Percentiles rank a stretch among this genome's conserved stretches.
These are phyloP conservation scores for Solanum megistacrolobum DNA, from an alignment of 257 asterid genomes.

Conservation along the genomic window DNA sequence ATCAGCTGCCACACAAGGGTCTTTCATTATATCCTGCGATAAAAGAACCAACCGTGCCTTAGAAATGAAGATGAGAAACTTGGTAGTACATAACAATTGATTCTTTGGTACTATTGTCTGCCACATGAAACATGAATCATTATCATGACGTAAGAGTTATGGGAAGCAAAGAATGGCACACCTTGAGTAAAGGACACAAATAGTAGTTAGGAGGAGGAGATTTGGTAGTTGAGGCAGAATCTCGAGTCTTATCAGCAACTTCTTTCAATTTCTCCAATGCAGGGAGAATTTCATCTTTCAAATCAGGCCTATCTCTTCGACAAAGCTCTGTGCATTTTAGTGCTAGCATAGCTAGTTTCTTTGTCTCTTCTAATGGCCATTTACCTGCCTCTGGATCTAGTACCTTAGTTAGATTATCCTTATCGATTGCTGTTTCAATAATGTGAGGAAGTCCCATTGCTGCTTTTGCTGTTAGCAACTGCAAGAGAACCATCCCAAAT, in stretches of 20 bases:
- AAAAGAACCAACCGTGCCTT: background rate
- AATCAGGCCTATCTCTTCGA: slow-evolving; percentile 56
- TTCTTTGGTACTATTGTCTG: background rate
- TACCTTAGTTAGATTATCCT: slow-evolving; percentile 21
- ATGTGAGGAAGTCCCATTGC: slow-evolving; percentile 50
- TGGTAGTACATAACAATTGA: background rate
- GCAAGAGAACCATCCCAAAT: slow-evolving; percentile 64
- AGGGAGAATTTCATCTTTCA: slow-evolving; percentile 49
- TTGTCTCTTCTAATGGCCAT: slow-evolving; percentile 73
- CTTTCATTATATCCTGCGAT: slow-evolving; percentile 66
- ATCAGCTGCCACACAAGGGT: slow-evolving; percentile 92
- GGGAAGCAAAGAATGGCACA: slow-evolving; percentile 1
- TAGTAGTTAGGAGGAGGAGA: slow-evolving; percentile 51
- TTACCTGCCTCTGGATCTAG: slow-evolving; percentile 51
- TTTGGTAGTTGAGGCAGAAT: slow-evolving; percentile 10
- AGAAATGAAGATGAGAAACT: background rate
- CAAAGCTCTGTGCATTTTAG: slow-evolving; percentile 66
- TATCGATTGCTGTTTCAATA: slow-evolving; percentile 52
- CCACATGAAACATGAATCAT: background rate
- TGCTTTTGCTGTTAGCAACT: slow-evolving; percentile 65
- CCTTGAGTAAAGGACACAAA: slow-evolving; percentile 74
- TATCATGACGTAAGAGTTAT: background rate
- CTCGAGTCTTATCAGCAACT: slow-evolving; percentile 31
- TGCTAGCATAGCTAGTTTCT: slow-evolving; percentile 42
- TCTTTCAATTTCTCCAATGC: slow-evolving; percentile 51